These are phyloP conservation scores for Chytriomyces confervae DNA, from an alignment of 192 early-diverging fungal genomes.

Conservation along the genomic window DNA sequence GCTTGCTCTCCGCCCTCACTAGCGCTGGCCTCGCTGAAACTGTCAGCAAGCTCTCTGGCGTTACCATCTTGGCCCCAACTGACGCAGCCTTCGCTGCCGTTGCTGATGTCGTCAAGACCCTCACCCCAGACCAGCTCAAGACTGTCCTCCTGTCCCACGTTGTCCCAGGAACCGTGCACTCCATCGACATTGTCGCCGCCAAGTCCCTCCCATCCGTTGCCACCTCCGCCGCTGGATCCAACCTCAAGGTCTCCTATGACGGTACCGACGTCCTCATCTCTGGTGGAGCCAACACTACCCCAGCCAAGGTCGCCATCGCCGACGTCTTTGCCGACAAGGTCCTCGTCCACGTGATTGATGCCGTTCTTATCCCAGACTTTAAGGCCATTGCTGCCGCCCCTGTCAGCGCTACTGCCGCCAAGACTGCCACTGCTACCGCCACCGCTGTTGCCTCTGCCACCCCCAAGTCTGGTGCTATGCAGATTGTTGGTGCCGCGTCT, in stretches of 20 bases:
- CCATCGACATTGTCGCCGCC: constrained; percentile 44
- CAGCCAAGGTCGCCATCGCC: constrained; percentile 46
- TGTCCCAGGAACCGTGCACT: constrained; percentile 39
- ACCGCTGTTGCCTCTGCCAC: too few relatives aligned
- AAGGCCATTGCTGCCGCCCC: neutral
- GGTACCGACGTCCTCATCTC: constrained; percentile 36
- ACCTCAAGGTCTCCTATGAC: constrained; percentile 25
- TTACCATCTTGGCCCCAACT: constrained; percentile 56
- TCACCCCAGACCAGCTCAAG: constrained; percentile 39
- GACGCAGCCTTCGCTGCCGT: constrained; percentile 50
- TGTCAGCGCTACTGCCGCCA: too few relatives aligned
- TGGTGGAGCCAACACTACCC: constrained; percentile 42
- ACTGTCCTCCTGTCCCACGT: constrained; percentile 48
- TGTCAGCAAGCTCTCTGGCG: constrained; percentile 38
- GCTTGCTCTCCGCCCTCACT: constrained; percentile 31
- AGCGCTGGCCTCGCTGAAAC: constrained; percentile 35
- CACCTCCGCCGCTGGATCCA: neutral
- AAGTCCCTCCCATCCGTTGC: constrained; percentile 15
- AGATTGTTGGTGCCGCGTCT: too few relatives aligned
- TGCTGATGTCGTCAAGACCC: constrained; percentile 28
- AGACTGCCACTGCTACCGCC: too few relatives aligned
- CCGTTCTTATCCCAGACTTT: constrained; percentile 48
- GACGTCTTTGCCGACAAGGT: constrained; percentile 48
- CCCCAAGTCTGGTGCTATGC: too few relatives aligned
- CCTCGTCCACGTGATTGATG: constrained; percentile 58